Evolutionary conservation across 2,329 filamentous ascomycete genomes (phyloP).

Genomic region (Penicillium corylophilum): DNA sequence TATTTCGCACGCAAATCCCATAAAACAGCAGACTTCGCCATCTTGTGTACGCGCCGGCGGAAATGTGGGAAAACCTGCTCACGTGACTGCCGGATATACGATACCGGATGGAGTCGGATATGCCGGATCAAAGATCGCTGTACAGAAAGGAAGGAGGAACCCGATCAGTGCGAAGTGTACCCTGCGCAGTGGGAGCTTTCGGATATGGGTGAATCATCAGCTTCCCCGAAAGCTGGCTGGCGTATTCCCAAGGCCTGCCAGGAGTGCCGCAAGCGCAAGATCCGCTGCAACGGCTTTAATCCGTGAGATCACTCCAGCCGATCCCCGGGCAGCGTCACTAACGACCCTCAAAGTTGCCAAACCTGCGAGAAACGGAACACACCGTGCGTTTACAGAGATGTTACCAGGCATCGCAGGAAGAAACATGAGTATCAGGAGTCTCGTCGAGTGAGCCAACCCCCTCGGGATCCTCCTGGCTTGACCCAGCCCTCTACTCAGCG

Average conservation of each 20-base stretch:
- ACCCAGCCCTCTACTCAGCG: constrained; percentile 15
- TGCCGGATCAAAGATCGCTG: constrained; percentile 6
- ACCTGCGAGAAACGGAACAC: constrained; percentile 36
- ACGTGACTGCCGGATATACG: constrained; percentile 22
- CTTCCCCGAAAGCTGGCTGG: constrained; percentile 26
- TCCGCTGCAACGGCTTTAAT: constrained; percentile 41
- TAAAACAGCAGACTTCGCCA: neutral
- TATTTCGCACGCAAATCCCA: neutral
- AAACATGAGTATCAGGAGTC: constrained; percentile 26
- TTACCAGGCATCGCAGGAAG: constrained; percentile 37
- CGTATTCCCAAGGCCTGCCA: constrained; percentile 42
- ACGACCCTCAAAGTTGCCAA: constrained; percentile 27
- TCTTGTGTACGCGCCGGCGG: neutral
- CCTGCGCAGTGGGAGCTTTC: neutral
- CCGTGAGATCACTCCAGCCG: constrained; percentile 26
- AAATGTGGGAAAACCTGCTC: neutral
- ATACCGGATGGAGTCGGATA: constrained; percentile 6
- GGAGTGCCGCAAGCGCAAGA: constrained; percentile 44
- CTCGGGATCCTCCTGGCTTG: constrained; percentile 14
- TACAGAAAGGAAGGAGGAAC: constrained; percentile 1
- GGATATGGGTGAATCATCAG: constrained; percentile 27
- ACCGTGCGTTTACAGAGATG: constrained; percentile 38
- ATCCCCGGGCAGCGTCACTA: neutral
- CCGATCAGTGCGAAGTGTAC: neutral
- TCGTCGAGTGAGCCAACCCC: constrained; percentile 13